Evolutionary conservation across 257 asterid genomes (phyloP).

Genomic region (Solanum habrochaites): DNA sequence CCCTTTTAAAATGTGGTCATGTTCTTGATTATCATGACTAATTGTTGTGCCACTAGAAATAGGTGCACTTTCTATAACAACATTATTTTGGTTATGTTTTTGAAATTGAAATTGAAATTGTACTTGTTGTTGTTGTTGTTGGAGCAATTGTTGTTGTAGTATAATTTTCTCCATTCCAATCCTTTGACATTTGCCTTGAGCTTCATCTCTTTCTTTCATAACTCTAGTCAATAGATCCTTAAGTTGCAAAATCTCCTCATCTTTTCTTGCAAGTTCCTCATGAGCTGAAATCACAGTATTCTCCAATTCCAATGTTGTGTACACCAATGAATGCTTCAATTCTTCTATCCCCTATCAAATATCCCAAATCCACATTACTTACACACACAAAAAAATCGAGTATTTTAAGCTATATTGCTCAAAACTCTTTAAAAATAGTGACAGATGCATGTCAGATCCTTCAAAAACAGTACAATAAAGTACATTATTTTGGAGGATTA

Average conservation of each 20-base stretch:
- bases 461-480: background rate
- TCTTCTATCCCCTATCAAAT: slow-evolving; percentile 55
- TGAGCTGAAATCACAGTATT: slow-evolving; percentile 52
- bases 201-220: slow-evolving; percentile 66
- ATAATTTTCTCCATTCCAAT: slow-evolving; percentile 37
- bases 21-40: slow-evolving; percentile 31
- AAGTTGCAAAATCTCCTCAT: slow-evolving; percentile 69
- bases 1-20: background rate
- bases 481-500: background rate
- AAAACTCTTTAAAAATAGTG: background rate
- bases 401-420: background rate
- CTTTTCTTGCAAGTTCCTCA: slow-evolving; percentile 77
- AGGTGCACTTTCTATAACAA: slow-evolving; percentile 17
- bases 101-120: background rate
- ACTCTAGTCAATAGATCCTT: slow-evolving; percentile 37
- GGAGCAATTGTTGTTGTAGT: slow-evolving; percentile 31
- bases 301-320: slow-evolving; percentile 73
- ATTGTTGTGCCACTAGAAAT: slow-evolving; percentile 38
- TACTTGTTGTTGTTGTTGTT: background rate
- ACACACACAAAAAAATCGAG: fast-evolving
- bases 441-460: background rate
- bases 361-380: background rate
- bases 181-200: slow-evolving; percentile 31
- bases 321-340: slow-evolving; percentile 61
- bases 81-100: background rate